Conservation (phyloP, 192 early-diverging fungal species). For the Phycomyces blakesleeanus region DNA sequence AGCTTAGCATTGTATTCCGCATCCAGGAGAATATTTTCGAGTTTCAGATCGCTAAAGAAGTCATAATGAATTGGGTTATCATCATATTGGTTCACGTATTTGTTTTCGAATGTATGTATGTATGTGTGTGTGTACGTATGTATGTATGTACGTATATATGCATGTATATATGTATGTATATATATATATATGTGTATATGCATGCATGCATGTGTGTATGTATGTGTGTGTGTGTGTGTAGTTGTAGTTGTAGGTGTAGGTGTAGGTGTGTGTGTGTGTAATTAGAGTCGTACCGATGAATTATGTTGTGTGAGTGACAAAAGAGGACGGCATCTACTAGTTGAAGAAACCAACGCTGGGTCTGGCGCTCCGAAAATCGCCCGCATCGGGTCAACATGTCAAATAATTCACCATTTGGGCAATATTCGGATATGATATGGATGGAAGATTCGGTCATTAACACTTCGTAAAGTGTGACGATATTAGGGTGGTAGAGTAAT, state of each 20-base stretch:
- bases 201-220: too few relatives aligned
- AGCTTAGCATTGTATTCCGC: constrained; percentile 56
- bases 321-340: constrained; percentile 46
- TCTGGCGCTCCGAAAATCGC: constrained; percentile 35
- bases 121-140: too few relatives aligned
- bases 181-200: too few relatives aligned
- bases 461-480: constrained; percentile 75
- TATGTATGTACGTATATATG: too few relatives aligned
- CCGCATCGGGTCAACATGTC: constrained; percentile 43
- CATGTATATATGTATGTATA: too few relatives aligned
- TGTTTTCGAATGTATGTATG: too few relatives aligned
- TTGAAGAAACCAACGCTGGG: constrained; percentile 49
- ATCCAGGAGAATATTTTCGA: constrained; percentile 59
- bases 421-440: constrained; percentile 77
- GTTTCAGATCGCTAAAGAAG: constrained; percentile 47
- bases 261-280: too few relatives aligned
- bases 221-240: too few relatives aligned
- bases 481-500: constrained; percentile 74
- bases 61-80: too few relatives aligned
- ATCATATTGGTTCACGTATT: too few relatives aligned
- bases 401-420: constrained; percentile 63
- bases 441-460: constrained; percentile 68
- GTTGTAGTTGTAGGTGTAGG: too few relatives aligned
- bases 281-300: constrained; percentile 37
- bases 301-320: constrained; percentile 47